Conservation (phyloP, 768 basidiomycete genomes). For the Gautieria morchelliformis region DNA sequence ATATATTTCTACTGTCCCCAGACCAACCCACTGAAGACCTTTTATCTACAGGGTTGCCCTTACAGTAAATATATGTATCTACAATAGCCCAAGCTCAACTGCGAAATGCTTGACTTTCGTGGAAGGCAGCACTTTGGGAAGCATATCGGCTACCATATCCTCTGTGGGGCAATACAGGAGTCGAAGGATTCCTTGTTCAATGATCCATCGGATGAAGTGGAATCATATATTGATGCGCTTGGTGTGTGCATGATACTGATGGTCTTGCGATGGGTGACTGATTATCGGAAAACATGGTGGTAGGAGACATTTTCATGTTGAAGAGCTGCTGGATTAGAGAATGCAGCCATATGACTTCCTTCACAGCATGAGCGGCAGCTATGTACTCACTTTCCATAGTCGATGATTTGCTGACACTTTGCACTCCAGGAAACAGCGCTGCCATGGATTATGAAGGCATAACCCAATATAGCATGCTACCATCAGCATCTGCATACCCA, state of each 20-base stretch:
- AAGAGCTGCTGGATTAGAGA: conserved; percentile 12
- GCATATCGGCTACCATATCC: conserved; percentile 24
- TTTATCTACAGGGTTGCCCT: no score
- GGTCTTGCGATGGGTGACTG: conserved; percentile 17
- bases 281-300: conserved; percentile 16
- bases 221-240: conserved; percentile 31
- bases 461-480: conserved; percentile 28
- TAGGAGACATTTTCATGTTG: neutral
- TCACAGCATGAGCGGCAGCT: conserved; percentile 22
- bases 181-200: conserved; percentile 15
- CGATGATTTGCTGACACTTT: conserved; percentile 28
- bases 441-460: conserved; percentile 23
- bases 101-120: conserved; percentile 7
- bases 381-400: conserved; percentile 37
- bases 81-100: neutral
- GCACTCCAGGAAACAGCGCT: conserved; percentile 24
- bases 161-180: conserved; percentile 19
- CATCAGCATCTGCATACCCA: conserved; percentile 17
- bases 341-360: conserved; percentile 20
- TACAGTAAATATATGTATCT: no score
- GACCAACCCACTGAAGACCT: no score
- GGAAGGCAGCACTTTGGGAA: conserved; percentile 24
- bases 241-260: conserved; percentile 21
- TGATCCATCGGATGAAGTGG: conserved; percentile 28
- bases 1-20: no score